phyloP scores from a whole-genome alignment of 257 asterid genomes.

The Oldenlandia corymbosa region DNA sequence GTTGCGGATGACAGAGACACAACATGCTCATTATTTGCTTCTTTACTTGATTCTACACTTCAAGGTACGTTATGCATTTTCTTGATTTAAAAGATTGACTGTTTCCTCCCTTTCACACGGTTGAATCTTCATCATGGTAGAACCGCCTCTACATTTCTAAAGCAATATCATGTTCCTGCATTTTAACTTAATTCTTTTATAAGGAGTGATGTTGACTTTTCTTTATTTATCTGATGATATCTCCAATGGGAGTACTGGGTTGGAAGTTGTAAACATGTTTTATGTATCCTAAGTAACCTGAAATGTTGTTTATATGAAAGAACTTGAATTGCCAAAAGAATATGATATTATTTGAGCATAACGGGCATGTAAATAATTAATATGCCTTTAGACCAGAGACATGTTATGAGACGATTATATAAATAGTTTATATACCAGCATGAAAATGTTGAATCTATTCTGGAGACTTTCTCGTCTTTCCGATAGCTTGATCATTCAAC shows the following conservation, averaged over 20 bases:
- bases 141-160: not conserved
- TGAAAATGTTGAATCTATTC: not conserved
- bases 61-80: constrained; percentile 52
- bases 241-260: not conserved
- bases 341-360: not conserved
- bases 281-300: too few relatives aligned
- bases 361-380: not conserved
- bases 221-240: not conserved
- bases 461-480: not conserved
- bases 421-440: not conserved
- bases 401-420: too few relatives aligned
- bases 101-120: not conserved
- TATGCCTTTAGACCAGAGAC: too few relatives aligned
- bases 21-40: constrained; percentile 72
- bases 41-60: constrained; percentile 80
- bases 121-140: not conserved
- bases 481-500: not conserved
- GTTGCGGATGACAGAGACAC: constrained; percentile 52
- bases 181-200: too few relatives aligned
- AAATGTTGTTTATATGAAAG: too few relatives aligned
- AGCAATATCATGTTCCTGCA: not conserved
- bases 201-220: too few relatives aligned
- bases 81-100: not conserved
- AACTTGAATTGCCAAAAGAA: not conserved
- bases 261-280: not conserved